A percentile compares a stretch with the other conserved stretches of the same genome.
Evolutionary conservation across 2,329 filamentous ascomycete species (phyloP).

Genomic region (Emergomyces pasteurianus): DNA sequence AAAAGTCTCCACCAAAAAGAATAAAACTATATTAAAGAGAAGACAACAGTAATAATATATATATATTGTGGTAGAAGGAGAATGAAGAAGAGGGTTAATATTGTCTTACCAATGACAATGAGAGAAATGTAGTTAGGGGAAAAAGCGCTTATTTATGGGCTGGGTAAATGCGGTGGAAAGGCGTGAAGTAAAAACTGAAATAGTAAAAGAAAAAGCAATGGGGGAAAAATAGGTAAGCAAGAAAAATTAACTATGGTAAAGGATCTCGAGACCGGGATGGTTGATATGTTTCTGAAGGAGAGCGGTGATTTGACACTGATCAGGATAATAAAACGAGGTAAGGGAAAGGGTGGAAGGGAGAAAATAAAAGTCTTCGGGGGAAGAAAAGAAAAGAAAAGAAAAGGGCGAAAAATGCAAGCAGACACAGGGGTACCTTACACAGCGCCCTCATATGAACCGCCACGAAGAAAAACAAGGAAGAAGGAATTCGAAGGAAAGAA

Average conservation of each 20-base stretch:
- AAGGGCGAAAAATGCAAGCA: no score
- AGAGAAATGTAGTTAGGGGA: background rate
- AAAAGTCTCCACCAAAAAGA: background rate
- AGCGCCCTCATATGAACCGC: no score
- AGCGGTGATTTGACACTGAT: no score
- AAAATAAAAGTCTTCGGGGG: background rate
- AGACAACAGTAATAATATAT: background rate
- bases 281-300: no score
- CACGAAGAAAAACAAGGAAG: no score
- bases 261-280: no score
- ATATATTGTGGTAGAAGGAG: background rate
- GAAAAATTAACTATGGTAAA: background rate
- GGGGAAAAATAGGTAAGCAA: background rate
- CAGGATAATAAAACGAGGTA: background rate
- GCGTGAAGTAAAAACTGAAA: no score
- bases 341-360: background rate
- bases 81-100: background rate
- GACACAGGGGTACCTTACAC: no score
- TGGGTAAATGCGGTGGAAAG: no score
- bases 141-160: no score
- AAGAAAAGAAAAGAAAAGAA: background rate
- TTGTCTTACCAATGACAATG: background rate
- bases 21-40: conserved; percentile 10
- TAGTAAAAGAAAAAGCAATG: background rate
- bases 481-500: no score